Evolutionary conservation across 768 basidiomycete genomes (phyloP), one percentile per base, ranked within the genome.

Genomic region (Boletus eberwhitei): DNA sequence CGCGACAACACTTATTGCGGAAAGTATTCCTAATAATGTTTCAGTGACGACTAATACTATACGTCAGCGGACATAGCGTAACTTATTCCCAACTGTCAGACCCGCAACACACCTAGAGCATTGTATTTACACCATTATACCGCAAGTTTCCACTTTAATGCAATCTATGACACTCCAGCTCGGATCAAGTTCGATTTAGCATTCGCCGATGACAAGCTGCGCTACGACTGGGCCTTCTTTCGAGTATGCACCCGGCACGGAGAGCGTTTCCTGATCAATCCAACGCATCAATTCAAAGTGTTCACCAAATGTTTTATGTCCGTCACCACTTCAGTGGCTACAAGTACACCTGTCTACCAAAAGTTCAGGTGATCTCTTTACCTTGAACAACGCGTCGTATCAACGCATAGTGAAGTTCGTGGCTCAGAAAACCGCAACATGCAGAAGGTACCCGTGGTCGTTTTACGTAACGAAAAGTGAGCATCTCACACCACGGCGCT

Each of bases 11-110:
- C 8, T 39, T 4, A 44, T 45, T 58, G 53, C 8, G 3, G 8
- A 45, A 39, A 26, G 41, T 35, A 24, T 51, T 44, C 26, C 63
- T 60, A 49, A 56, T 29, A 26, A 16, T 32, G 17, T 46, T 58
- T 8, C 50, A 78, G 76, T 35, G 77, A 78, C 60, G 77, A 78
- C 59, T 78, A 61, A 72, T 26, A 21, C 26, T 35, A 39, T 16
- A 45, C 12, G 17, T 21, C 19, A 36, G 32, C 14, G 37, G 38
- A 36, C 29, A 37, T 43, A 53, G 36, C 34, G 11, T 68, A 60
- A 63, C 31, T 65, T 61, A 66, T 63, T 53, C 52, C 49, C 43
- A 34, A 17, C 39, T 32, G 26, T 53, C 26, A 57, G 53, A 59
- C 48, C 14, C 1, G 26, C 58, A 54, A 36, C 48, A 36, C 55